Conservation (phyloP, 106 monocot genomes). For the Ottelia alismoides region DNA sequence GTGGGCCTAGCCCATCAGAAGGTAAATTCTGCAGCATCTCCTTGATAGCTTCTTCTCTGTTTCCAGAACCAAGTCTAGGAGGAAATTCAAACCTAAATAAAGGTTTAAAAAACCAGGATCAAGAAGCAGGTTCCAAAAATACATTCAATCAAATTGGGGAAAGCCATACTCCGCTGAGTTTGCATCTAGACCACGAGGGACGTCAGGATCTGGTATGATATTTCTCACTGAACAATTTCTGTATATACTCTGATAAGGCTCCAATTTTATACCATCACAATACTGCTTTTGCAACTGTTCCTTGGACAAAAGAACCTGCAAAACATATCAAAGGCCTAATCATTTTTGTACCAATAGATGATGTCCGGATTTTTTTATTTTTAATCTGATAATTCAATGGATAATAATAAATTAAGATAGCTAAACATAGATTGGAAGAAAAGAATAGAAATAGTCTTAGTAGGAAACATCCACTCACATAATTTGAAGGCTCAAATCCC, state of each 20-base stretch:
- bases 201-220: conserved; percentile 18
- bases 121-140: background rate
- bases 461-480: conserved; percentile 32
- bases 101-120: conserved; percentile 1
- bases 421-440: background rate
- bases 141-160: background rate
- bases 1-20: conserved; percentile 56
- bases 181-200: conserved; percentile 8
- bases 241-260: conserved; percentile 14
- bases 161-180: conserved; percentile 16
- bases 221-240: conserved; percentile 12
- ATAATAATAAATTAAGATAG: background rate
- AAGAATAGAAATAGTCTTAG: background rate
- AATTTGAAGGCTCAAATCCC: conserved; percentile 56
- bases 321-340: background rate
- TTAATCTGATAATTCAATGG: background rate
- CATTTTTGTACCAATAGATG: too few relatives aligned
- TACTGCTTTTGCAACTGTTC: conserved; percentile 14
- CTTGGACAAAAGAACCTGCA: conserved; percentile 11
- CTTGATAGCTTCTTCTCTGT: conserved; percentile 41
- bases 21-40: conserved; percentile 46
- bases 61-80: conserved; percentile 51
- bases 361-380: too few relatives aligned
- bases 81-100: conserved; percentile 27
- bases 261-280: background rate